These are phyloP conservation scores for Sporothrix euskadiensis DNA, from an alignment of 2,329 filamentous ascomycete genomes.

Conservation along the genomic window DNA sequence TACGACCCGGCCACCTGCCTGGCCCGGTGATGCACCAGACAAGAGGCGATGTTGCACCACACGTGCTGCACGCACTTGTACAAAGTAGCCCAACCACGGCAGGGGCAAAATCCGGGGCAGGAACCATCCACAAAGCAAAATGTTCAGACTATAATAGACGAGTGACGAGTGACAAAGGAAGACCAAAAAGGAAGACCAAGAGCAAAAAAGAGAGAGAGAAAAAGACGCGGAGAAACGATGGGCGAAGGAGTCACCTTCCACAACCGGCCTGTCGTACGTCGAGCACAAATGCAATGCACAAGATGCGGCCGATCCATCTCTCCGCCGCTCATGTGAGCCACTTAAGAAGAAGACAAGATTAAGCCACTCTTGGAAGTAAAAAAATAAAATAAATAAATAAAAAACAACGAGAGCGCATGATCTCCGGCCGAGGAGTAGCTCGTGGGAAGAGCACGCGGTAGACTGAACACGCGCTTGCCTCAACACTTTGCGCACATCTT, in stretches of 20 bases:
- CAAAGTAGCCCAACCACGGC: not conserved
- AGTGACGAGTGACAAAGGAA: not conserved
- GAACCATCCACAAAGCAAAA: not conserved
- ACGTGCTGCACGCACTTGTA: not conserved
- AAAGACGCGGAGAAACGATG: not conserved
- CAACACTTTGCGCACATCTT: not conserved
- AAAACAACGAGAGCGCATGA: not conserved
- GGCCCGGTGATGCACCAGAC: not conserved
- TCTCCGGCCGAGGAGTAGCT: not conserved
- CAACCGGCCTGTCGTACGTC: slow-evolving; percentile 20
- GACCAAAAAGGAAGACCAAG: not conserved
- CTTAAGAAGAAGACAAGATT: not conserved
- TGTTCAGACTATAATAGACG: not conserved
- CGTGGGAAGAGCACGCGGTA: not conserved
- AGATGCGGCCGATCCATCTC: not conserved
- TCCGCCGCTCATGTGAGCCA: slow-evolving; percentile 6
- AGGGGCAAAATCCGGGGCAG: not conserved
- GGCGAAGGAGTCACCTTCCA: slow-evolving; percentile 22
- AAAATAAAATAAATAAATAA: not conserved
- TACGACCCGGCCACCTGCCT: not conserved
- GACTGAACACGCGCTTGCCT: not conserved
- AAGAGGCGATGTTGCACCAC: not conserved
- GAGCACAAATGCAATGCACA: not conserved
- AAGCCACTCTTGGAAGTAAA: no score
- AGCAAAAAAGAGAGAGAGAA: not conserved